Evolutionary conservation across 2,329 filamentous ascomycete species (phyloP), one percentile per base, ranked within the genome.

Genomic region (Zasmidium angulare): DNA sequence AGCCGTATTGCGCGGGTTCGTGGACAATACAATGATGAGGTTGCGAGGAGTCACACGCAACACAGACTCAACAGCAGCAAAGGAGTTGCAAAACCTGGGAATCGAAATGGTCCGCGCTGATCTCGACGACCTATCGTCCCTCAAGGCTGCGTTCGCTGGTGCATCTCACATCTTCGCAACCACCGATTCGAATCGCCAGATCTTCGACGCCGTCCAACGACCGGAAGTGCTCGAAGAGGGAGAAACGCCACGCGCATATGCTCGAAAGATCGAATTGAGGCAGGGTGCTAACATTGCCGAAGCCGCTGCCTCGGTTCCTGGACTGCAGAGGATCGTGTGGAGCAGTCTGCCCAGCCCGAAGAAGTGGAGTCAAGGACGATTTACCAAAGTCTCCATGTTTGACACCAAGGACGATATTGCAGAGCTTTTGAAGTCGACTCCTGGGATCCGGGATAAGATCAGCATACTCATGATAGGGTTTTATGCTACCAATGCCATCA

Each of bases 221-320:
- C 17, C 29, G 14, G 9, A 56, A 4, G 55, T 63, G 19, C 46
- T 48, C 19, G 12, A 23, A 12, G 19, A 20, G 10, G 19, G 19
- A 12, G 17, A 48, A 23, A 48, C 40, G 59, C 79, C 11, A 69
- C 69, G 56, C 79, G 76, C 59, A 79, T 79, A 0, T 82, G 80
- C 60, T 74, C 82, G 0, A 22, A 20, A 2, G 46, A 70, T 79
- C 2, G 84, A 86, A 70, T 68, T 77, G 9, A 73, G 73, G 17
- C 79, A 85, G 55, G 82, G 83, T 0, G 79, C 76, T 60, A 86
- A 86, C 59, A 81, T 86, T 26, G 81, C 77, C 2, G 79, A 84
- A 61, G 83, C 82, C 0, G 83, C 82, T n/a, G 60, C 59, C 0
- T 64, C 70, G 1, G 52, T 52, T 4, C 51, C 58, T 17, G 69